Percentiles rank a stretch among this genome's conserved stretches.
Conservation (phyloP, 1,284 basidiomycete genomes). For the Volvariella volvacea region DNA sequence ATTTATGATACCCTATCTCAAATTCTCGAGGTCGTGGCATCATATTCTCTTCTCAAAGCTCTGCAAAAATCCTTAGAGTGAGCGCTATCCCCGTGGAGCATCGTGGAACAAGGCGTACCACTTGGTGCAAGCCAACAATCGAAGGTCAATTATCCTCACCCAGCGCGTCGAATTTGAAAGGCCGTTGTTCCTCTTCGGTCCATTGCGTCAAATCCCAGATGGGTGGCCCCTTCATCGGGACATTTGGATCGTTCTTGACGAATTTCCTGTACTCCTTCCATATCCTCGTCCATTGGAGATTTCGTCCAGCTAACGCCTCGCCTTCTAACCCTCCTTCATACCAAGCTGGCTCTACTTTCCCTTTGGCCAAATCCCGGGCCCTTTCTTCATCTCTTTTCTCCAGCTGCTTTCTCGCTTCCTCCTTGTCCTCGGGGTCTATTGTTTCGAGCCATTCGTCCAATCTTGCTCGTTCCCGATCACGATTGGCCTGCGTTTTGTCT, state of each 20-base stretch:
- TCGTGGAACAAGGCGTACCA: too few relatives aligned
- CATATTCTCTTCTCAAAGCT: too few relatives aligned
- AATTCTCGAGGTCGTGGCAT: too few relatives aligned
- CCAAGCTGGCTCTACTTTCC: conserved; percentile 17
- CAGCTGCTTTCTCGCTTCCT: conserved; percentile 16
- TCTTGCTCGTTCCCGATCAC: conserved; percentile 22
- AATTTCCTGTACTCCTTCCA: conserved; percentile 7
- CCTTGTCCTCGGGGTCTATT: conserved; percentile 18
- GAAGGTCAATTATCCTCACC: too few relatives aligned
- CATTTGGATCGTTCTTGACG: conserved; percentile 17
- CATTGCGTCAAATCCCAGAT: conserved; percentile 31
- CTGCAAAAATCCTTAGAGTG: too few relatives aligned
- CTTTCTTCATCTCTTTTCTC: conserved; percentile 17
- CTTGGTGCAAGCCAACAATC: too few relatives aligned
- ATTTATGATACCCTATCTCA: too few relatives aligned
- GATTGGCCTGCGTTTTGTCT: conserved; percentile 20
- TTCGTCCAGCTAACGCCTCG: too few relatives aligned
- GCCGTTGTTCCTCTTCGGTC: conserved; percentile 21
- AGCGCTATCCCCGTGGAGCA: too few relatives aligned
- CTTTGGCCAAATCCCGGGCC: conserved; percentile 18
- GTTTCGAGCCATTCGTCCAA: conserved; percentile 21
- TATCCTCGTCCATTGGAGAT: too few relatives aligned
- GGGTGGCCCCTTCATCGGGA: conserved; percentile 25
- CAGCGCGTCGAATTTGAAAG: background rate
- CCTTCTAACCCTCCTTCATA: background rate